Evolutionary conservation across 768 basidiomycete genomes (phyloP), one percentile per base, ranked within the genome.

Genomic region (Chiua virens): DNA sequence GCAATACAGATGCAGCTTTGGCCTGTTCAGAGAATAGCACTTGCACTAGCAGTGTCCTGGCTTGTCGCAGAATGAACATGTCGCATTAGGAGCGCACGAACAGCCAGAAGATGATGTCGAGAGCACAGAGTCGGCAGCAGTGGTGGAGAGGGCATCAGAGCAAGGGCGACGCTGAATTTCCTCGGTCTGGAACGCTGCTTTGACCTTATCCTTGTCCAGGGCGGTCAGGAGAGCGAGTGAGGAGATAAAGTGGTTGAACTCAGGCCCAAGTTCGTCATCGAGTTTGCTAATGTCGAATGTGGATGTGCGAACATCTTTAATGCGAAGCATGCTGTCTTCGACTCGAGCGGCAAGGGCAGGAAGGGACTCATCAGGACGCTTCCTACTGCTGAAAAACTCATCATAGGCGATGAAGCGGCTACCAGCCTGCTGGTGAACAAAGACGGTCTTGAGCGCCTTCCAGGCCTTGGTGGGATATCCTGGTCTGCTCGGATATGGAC

Each of bases 191-290:
- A 54, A 54, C 1, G 23, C 28, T 3, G 41, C 45, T 3, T 51
- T 52, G 17, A 48, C 52, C 44, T 54, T 53, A 10, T 14, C 35
- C 39, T 60, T 52, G 37, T 55, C 42, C 0, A 60, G n/a, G 9
- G 42, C 42, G 8, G 38, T 46, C 10, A 61, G 43, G 0, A 61
- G 54, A 0, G 52, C 28, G 0, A 63, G 42, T 2, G 49, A 58
- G 15, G 57, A 58, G 5, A 22, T 38, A 38, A 58, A 60, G 17
- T 54, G 51, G 22, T 4, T 25, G 46, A 53, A 55, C 2, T 60
- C 51, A 0, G 39, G 18, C 1, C 44, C 50, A 18, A 60, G 38
- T 30, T 60, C 50, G 10, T 39, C 20, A 23, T 57, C 50, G 1
- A 47, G 28, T 0, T 36, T 23, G n/a, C n/a, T n/a, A n/a, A n/a